Evolutionary conservation across 2,329 filamentous ascomycete genomes (phyloP).

Genomic region (Davidsoniella australis): DNA sequence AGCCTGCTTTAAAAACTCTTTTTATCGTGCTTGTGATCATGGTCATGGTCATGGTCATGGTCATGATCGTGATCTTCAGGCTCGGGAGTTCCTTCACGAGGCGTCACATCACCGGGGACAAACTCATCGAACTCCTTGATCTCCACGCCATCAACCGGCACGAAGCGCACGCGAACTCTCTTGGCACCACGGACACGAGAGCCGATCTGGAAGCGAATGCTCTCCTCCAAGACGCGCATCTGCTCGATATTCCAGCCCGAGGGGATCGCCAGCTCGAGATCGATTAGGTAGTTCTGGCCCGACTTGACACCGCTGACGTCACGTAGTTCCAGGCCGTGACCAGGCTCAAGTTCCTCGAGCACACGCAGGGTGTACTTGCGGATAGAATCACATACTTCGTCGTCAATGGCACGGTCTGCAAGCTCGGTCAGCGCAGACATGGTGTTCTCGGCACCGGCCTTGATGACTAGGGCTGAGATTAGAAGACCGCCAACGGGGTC

Average conservation of each 20-base stretch:
- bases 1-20: background rate
- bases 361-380: constrained; percentile 45
- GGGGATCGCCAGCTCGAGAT: constrained; percentile 72
- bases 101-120: constrained; percentile 48
- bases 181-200: constrained; percentile 68
- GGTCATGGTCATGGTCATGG: constrained; percentile 27
- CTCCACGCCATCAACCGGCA: constrained; percentile 44
- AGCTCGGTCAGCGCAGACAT: constrained; percentile 67
- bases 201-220: constrained; percentile 55
- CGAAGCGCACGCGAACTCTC: constrained; percentile 68
- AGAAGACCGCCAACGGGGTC: constrained; percentile 85
- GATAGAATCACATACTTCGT: constrained; percentile 61
- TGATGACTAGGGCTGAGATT: constrained; percentile 86
- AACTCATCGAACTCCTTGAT: constrained; percentile 61
- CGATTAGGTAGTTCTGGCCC: constrained; percentile 88
- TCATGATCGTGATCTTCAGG: constrained; percentile 28
- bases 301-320: constrained; percentile 84
- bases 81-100: constrained; percentile 26
- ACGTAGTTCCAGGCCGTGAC: constrained; percentile 49
- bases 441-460: constrained; percentile 77
- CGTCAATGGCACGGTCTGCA: constrained; percentile 76
- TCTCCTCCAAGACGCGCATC: constrained; percentile 52
- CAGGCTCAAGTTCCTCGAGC: constrained; percentile 24
- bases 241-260: constrained; percentile 58
- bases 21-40: constrained; percentile 19